Evolutionary conservation across 192 early-diverging fungal genomes (phyloP), one percentile per base, ranked within the genome.

Genomic region (Coemansia sp.): DNA sequence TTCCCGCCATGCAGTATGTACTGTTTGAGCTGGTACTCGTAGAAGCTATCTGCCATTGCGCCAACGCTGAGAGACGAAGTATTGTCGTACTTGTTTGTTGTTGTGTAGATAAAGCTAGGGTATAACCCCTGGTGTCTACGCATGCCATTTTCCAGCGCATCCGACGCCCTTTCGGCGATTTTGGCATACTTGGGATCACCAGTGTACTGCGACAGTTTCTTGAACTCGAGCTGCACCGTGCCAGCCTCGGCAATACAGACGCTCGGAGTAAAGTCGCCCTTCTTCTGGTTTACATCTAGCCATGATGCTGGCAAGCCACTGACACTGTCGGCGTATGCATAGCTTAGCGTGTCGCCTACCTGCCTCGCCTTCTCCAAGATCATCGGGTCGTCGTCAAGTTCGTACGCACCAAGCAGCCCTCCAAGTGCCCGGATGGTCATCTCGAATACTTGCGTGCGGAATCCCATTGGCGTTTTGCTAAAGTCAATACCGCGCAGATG

Each of bases 1-100:
- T n/a, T n/a, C n/a, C n/a, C n/a, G n/a, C n/a, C n/a, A n/a, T n/a
- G n/a, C n/a, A n/a, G 84, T 3, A 95, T 69, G 46, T 89, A 93
- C 67, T 95, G 93, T 69, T 98, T 98, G 21, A 89, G 83, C 46
- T 91, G 78, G 69, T 98, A 98, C 82, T 98, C 93, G 78, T 98
- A 98, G 61, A 94, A 98, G 56, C 89, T 92, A 45, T 98, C 95
- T 0, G 89, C 89, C 11, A 84, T 67, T 15, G 86, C 86, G 3
- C 95, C 93, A 25, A 95, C 77, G 19, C 90, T 75, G 22, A 92
- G 84, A 38, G 83, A 83, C 2, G 59, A 17, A 4, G 11, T 33
- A 2, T 14, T 6, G 24, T 45, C 53, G 50, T 70, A 73, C n/a
- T 53, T 3, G 37, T 71, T 71, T 3, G 50, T 66, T 5, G n/a